Conservation (phyloP, 78 protist species). For the Dictyostelium brefeldianum region DNA sequence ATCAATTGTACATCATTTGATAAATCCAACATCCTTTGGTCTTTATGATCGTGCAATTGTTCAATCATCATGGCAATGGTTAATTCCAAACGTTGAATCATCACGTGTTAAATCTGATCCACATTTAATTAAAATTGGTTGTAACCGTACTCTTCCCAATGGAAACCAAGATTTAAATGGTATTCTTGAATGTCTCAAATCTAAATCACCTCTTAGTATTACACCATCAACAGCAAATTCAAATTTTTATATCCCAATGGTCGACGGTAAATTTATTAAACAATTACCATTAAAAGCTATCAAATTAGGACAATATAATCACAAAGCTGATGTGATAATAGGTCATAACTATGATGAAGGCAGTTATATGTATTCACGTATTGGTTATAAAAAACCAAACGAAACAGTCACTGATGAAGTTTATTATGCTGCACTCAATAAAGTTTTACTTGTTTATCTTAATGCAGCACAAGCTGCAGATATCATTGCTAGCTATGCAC, state of each 20-base stretch:
- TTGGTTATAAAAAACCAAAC: slow-evolving; percentile 38
- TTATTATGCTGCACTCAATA: not conserved
- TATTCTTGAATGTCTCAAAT: slow-evolving; percentile 18
- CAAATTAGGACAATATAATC: slow-evolving; percentile 48
- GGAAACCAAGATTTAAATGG: slow-evolving; percentile 44
- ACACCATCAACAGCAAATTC: slow-evolving; percentile 46
- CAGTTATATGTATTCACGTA: slow-evolving; percentile 53
- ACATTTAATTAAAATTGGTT: slow-evolving; percentile 21
- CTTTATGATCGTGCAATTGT: slow-evolving; percentile 64
- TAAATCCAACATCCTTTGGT: slow-evolving; percentile 17
- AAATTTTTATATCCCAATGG: slow-evolving; percentile 64
- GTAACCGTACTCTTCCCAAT: not conserved
- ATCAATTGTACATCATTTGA: slow-evolving; percentile 64
- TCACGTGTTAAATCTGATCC: slow-evolving; percentile 17
- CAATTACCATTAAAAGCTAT: slow-evolving; percentile 9
- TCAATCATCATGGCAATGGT: slow-evolving; percentile 67
- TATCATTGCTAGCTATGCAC: slow-evolving; percentile 25
- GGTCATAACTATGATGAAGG: slow-evolving; percentile 83
- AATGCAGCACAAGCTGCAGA: not conserved
- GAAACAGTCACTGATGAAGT: slow-evolving; percentile 29
- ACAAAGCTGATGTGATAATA: slow-evolving; percentile 50
- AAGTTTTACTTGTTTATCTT: slow-evolving; percentile 27
- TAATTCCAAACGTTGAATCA: slow-evolving; percentile 37
- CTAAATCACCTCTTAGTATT: slow-evolving; percentile 8
- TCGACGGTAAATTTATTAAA: slow-evolving; percentile 39